These are phyloP conservation scores for Camelina hispida DNA, from an alignment of 345 rosid genomes.

Conservation along the genomic window DNA sequence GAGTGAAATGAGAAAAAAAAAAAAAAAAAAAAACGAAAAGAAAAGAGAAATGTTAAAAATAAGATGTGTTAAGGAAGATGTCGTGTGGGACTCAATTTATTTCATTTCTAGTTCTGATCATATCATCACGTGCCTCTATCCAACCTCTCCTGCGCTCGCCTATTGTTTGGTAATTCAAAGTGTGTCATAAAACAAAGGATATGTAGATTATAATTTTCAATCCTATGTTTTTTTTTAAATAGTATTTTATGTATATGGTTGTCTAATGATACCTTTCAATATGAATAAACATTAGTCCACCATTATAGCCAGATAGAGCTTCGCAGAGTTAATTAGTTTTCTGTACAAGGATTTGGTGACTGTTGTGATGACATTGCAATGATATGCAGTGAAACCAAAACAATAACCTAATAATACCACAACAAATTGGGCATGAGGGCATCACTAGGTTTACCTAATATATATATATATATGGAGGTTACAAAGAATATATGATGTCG, in stretches of 20 bases:
- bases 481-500: neutral
- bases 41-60: conserved; percentile 16
- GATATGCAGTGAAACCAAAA: too few relatives aligned
- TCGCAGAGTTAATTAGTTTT: neutral
- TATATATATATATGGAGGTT: neutral
- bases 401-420: too few relatives aligned
- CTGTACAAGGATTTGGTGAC: conserved; percentile 6
- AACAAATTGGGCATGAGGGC: neutral
- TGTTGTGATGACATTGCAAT: neutral
- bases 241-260: conserved; percentile 5
- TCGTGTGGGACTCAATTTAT: conserved; percentile 44
- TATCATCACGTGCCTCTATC: conserved; percentile 33
- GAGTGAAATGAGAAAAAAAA: neutral
- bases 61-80: conserved; percentile 37
- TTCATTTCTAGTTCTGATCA: conserved; percentile 35
- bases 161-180: conserved; percentile 38
- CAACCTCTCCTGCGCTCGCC: neutral
- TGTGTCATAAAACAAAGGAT: conserved; percentile 13
- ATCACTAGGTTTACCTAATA: neutral
- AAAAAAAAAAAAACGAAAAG: neutral
- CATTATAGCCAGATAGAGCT: conserved; percentile 29
- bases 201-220: neutral
- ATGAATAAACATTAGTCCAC: conserved; percentile 28
- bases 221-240: conserved; percentile 5
- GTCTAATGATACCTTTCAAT: conserved; percentile 30